Conservation (phyloP, 352 stramenopile genomes). For the Phytophthora quininea region DNA sequence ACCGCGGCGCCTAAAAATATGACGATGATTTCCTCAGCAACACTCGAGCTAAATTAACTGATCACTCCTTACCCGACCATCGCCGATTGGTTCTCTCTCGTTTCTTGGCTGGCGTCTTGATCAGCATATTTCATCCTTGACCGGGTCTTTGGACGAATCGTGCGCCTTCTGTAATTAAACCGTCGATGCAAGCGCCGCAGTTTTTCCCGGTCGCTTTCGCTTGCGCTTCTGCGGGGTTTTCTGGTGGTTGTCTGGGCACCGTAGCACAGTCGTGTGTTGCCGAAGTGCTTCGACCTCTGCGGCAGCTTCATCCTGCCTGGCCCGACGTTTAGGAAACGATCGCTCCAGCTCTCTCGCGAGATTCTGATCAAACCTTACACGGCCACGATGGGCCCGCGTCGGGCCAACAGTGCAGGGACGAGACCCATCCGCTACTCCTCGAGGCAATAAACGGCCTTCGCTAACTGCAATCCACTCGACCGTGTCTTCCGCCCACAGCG, state of each 20-base stretch:
- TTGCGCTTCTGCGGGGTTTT: conserved; percentile 45
- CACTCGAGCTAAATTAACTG: conserved; percentile 30
- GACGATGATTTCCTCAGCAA: conserved; percentile 15
- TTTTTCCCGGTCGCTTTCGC: conserved; percentile 38
- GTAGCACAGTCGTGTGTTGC: conserved; percentile 14
- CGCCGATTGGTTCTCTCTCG: conserved; percentile 17
- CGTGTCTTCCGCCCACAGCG: conserved; percentile 58
- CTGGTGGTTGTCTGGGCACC: conserved; percentile 24
- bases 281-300: conserved; percentile 25
- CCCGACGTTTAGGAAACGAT: conserved; percentile 54
- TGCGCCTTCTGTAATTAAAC: conserved; percentile 13
- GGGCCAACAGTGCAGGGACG: conserved; percentile 47
- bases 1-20: conserved; percentile 32
- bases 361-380: conserved; percentile 52
- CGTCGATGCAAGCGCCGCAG: conserved; percentile 14
- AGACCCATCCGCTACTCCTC: conserved; percentile 62
- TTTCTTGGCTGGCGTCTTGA: conserved; percentile 13
- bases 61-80: conserved; percentile 24
- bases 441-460: conserved; percentile 76
- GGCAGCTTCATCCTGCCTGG: conserved; percentile 30
- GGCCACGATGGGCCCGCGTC: conserved; percentile 43
- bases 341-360: conserved; percentile 58
- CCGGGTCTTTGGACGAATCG: not conserved
- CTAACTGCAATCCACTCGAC: conserved; percentile 75
- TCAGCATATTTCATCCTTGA: conserved; percentile 2